These are phyloP conservation scores for Acorus calamus DNA, from an alignment of 106 monocot species.

Conservation along the genomic window DNA sequence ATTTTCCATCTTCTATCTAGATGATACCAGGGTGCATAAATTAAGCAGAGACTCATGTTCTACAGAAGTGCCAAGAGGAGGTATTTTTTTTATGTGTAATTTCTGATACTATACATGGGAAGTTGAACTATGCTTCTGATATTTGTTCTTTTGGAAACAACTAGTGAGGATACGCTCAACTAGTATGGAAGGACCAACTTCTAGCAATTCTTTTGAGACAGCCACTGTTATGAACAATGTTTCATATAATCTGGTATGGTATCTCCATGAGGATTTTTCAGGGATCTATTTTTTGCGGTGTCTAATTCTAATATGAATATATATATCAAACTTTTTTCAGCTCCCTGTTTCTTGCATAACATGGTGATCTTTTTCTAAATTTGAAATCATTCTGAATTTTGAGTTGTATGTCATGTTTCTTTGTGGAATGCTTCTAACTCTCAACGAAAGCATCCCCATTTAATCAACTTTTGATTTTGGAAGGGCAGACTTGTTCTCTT, in stretches of 20 bases:
- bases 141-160: neutral
- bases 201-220: conserved; percentile 26
- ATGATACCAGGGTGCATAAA: conserved; percentile 44
- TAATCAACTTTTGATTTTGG: too few relatives aligned
- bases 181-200: conserved; percentile 22
- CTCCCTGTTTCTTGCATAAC: too few relatives aligned
- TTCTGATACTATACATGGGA: neutral
- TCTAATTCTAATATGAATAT: too few relatives aligned
- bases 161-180: conserved; percentile 53
- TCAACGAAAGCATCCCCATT: too few relatives aligned
- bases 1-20: conserved; percentile 18
- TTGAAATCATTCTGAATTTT: too few relatives aligned
- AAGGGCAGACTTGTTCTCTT: too few relatives aligned
- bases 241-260: conserved; percentile 25
- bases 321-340: too few relatives aligned
- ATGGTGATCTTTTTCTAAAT: too few relatives aligned
- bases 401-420: too few relatives aligned
- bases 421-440: too few relatives aligned
- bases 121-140: neutral
- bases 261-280: neutral
- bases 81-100: conserved; percentile 14
- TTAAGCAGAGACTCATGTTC: conserved; percentile 30
- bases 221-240: conserved; percentile 1
- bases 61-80: conserved; percentile 52
- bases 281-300: too few relatives aligned